A percentile compares a stretch with the other conserved stretches of the same genome.
These are phyloP conservation scores for Aspergillus sp. DNA, from an alignment of 2,329 filamentous ascomycete genomes.

Conservation along the genomic window DNA sequence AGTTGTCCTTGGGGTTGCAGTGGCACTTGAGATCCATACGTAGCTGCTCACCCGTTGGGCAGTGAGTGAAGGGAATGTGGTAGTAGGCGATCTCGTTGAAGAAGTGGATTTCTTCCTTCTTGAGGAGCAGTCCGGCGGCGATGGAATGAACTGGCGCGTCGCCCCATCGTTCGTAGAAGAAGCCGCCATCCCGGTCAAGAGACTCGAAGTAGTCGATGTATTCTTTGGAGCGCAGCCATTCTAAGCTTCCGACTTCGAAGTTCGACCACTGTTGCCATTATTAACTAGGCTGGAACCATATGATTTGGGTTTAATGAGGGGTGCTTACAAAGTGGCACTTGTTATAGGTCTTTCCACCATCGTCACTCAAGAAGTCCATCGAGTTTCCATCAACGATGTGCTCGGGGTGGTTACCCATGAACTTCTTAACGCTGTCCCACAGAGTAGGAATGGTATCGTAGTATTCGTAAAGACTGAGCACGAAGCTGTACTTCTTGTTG, in stretches of 20 bases:
- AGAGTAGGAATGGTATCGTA: conserved; percentile 92
- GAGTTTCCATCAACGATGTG: conserved; percentile 82
- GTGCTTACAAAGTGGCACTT: conserved; percentile 88
- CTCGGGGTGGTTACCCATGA: conserved; percentile 86
- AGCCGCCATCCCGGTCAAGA: conserved; percentile 87
- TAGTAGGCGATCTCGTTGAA: conserved; percentile 99
- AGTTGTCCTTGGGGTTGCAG: conserved; percentile 95
- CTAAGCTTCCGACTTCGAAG: conserved; percentile 91
- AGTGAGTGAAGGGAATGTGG: conserved; percentile 97
- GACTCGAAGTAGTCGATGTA: conserved; percentile 90
- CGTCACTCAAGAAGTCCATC: conserved; percentile 87
- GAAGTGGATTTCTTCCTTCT: conserved; percentile 95
- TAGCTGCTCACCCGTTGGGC: conserved; percentile 83
- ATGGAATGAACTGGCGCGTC: conserved; percentile 99
- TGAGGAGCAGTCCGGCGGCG: conserved; percentile 79
- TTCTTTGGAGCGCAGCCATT: conserved; percentile 86
- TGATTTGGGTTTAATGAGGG: no score
- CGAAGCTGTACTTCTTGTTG: conserved; percentile 98
- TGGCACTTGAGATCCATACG: conserved; percentile 84
- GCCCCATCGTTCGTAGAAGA: conserved; percentile 99
- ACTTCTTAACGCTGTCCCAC: conserved; percentile 94
- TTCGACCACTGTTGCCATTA: conserved; percentile 79
- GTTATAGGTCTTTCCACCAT: conserved; percentile 90
- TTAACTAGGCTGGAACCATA: conserved; percentile 9
- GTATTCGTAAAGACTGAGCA: conserved; percentile 94